Conservation (phyloP, 768 basidiomycete species). For the Lactifluus hygrophoroides region DNA sequence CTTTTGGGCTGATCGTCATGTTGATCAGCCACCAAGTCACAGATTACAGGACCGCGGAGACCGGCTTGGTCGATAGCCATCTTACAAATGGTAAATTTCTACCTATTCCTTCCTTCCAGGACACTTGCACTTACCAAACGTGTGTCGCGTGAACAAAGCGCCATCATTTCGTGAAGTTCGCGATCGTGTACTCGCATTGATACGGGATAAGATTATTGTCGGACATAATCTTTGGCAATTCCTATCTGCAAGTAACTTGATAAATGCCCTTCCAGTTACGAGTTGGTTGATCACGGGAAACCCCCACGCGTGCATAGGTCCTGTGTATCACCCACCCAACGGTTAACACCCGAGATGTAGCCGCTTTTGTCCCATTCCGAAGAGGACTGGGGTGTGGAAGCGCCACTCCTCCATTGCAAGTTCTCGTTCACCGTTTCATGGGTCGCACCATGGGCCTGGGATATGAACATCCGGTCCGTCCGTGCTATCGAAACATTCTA, state of each 20-base stretch:
- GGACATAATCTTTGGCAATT: slow-evolving; percentile 49
- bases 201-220: slow-evolving; percentile 42
- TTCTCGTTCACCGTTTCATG: slow-evolving; percentile 40
- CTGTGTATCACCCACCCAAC: slow-evolving; percentile 44
- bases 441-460: slow-evolving; percentile 35
- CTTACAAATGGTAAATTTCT: slow-evolving; percentile 33
- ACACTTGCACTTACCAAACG: neutral
- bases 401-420: slow-evolving; percentile 30
- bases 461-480: slow-evolving; percentile 40
- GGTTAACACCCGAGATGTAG: slow-evolving; percentile 46
- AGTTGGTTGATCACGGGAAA: neutral
- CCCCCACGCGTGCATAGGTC: slow-evolving; percentile 31
- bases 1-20: neutral
- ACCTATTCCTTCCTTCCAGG: neutral
- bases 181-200: slow-evolving; percentile 33
- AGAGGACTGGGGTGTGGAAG: slow-evolving; percentile 29
- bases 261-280: neutral
- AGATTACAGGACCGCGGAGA: slow-evolving; percentile 39
- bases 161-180: slow-evolving; percentile 43
- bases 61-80: slow-evolving; percentile 35
- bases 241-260: slow-evolving; percentile 37
- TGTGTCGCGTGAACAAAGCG: slow-evolving; percentile 27
- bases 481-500: neutral
- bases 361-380: slow-evolving; percentile 43
- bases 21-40: slow-evolving; percentile 36